phyloP scores from a whole-genome alignment of 495 filamentous ascomycete genomes.

The Aspergillus bertholletiae region DNA sequence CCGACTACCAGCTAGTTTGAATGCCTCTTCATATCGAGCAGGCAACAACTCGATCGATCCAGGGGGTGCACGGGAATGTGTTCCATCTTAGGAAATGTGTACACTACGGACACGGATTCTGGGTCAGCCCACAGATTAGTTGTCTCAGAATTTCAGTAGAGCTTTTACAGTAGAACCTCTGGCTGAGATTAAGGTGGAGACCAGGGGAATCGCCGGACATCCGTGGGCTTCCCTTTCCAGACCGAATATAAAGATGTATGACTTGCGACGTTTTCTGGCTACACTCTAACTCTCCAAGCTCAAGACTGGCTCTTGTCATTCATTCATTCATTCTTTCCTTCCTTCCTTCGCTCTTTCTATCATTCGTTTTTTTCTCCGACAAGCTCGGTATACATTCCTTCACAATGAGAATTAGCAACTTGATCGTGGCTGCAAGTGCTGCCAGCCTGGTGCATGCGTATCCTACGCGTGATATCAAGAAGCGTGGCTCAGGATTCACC shows the following conservation, averaged over 20 bases:
- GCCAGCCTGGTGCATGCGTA: conserved; percentile 10
- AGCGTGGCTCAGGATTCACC: conserved; percentile 11
- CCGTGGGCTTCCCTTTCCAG: neutral
- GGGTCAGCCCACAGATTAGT: neutral
- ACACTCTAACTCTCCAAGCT: neutral
- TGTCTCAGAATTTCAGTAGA: neutral
- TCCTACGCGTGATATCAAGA: conserved; percentile 7
- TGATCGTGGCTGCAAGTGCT: conserved; percentile 12
- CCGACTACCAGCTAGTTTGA: neutral
- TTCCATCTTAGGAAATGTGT: neutral
- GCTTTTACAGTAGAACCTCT: neutral
- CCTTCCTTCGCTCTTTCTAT: neutral
- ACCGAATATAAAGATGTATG: neutral
- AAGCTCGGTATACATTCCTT: conserved; percentile 6
- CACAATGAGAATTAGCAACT: conserved; percentile 10
- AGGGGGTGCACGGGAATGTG: neutral
- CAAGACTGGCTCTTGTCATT: conserved; percentile 10
- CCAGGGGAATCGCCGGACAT: neutral
- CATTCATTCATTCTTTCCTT: conserved; percentile 2
- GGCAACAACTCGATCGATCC: neutral
- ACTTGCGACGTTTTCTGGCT: neutral
- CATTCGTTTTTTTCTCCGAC: conserved; percentile 1
- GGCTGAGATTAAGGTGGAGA: neutral
- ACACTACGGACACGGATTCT: neutral
- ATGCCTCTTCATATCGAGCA: neutral